Evolutionary conservation across 2,329 filamentous ascomycete species (phyloP).

Genomic region (Diaporthe amygdali): DNA sequence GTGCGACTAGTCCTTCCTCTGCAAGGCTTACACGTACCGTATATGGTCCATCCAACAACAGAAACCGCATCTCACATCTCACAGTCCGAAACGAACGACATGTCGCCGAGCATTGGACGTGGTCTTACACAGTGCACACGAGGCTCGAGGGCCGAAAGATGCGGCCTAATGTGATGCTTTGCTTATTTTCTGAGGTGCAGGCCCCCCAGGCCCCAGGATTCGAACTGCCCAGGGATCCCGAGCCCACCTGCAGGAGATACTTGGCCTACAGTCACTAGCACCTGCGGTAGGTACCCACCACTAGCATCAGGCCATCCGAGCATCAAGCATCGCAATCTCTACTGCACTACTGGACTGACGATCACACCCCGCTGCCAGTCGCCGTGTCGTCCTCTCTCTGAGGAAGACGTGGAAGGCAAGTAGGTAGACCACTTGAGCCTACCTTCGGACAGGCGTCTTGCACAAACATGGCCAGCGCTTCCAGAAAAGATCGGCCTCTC

Average conservation of each 20-base stretch:
- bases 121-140: conserved; percentile 2
- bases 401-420: too few relatives aligned
- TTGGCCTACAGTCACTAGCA: too few relatives aligned
- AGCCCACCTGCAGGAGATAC: neutral
- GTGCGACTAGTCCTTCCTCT: neutral
- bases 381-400: neutral
- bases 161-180: conserved; percentile 8
- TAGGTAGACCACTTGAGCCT: too few relatives aligned
- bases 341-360: neutral
- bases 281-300: neutral
- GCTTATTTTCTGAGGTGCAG: neutral
- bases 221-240: neutral
- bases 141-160: neutral
- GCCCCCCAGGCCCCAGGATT: conserved; percentile 1
- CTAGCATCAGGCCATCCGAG: neutral
- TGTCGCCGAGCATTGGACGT: neutral
- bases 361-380: neutral
- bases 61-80: neutral
- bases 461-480: conserved; percentile 9
- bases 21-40: neutral
- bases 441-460: too few relatives aligned
- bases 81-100: neutral
- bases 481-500: conserved; percentile 14
- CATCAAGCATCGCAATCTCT: neutral
- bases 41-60: neutral